phyloP scores from a whole-genome alignment of 2,329 filamentous ascomycete species.

The Canariomyces notabilis region DNA sequence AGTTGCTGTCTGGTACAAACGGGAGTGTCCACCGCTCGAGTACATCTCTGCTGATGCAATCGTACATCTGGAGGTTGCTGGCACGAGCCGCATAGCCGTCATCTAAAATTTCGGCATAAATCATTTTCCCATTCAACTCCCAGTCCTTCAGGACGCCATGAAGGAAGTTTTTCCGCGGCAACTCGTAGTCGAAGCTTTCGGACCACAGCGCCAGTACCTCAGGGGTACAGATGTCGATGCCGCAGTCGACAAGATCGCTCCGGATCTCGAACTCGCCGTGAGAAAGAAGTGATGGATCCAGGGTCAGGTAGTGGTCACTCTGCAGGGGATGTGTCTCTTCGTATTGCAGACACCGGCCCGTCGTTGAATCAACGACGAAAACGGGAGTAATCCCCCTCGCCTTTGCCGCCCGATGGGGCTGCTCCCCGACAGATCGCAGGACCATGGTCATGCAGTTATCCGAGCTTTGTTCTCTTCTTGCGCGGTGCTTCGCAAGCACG shows the following conservation, averaged over 20 bases:
- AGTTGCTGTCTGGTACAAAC: slow-evolving; percentile 81
- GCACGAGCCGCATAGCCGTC: slow-evolving; percentile 84
- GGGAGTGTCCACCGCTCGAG: slow-evolving; percentile 83
- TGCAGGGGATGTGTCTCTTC: slow-evolving; percentile 77
- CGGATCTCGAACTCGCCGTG: slow-evolving; percentile 73
- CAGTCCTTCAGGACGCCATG: slow-evolving; percentile 91
- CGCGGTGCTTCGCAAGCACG: slow-evolving; percentile 72
- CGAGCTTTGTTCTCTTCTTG: slow-evolving; percentile 75
- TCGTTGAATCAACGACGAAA: slow-evolving; percentile 79
- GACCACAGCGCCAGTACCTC: slow-evolving; percentile 94
- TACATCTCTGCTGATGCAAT: slow-evolving; percentile 82
- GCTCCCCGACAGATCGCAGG: slow-evolving; percentile 67
- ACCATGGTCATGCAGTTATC: slow-evolving; percentile 98
- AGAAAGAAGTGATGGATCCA: slow-evolving; percentile 76
- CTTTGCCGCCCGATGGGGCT: slow-evolving; percentile 67
- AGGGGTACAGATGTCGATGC: slow-evolving; percentile 95
- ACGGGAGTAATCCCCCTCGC: slow-evolving; percentile 69
- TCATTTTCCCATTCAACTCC: slow-evolving; percentile 94
- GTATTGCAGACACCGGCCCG: slow-evolving; percentile 83
- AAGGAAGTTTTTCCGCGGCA: slow-evolving; percentile 68
- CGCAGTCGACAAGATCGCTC: slow-evolving; percentile 84
- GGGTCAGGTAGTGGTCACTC: slow-evolving; percentile 58
- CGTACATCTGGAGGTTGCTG: slow-evolving; percentile 82
- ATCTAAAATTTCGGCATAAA: slow-evolving; percentile 80
- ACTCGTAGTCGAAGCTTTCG: slow-evolving; percentile 86